Evolutionary conservation across 2,329 filamentous ascomycete species (phyloP).

Genomic region (Aspergillus sp.): DNA sequence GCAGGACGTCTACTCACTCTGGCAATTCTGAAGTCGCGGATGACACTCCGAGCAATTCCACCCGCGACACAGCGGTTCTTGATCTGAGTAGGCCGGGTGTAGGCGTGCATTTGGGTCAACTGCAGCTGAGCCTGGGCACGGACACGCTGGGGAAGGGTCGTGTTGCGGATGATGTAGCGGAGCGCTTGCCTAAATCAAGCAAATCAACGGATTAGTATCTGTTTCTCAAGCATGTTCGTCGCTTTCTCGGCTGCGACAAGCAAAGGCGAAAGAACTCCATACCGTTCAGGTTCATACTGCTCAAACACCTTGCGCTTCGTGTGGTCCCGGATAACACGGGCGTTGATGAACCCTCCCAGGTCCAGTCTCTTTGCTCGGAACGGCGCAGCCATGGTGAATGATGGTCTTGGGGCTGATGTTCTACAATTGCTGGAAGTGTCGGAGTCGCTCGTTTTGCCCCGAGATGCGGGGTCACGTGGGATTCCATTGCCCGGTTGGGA

Average conservation of each 20-base stretch:
- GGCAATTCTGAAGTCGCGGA: constrained; percentile 88
- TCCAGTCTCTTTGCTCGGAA: constrained; percentile 91
- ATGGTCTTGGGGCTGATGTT: constrained; percentile 4
- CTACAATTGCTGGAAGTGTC: background rate
- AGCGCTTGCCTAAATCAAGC: constrained; percentile 71
- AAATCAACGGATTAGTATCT: constrained; percentile 2
- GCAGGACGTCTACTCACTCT: constrained; percentile 62
- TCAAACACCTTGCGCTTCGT: constrained; percentile 94
- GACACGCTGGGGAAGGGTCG: constrained; percentile 73
- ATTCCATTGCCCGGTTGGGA: constrained; percentile 20
- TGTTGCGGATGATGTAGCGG: constrained; percentile 91
- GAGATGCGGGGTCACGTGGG: constrained; percentile 15
- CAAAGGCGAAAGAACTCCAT: constrained; percentile 18
- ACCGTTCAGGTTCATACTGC: constrained; percentile 86
- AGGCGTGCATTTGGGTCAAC: constrained; percentile 91
- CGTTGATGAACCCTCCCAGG: constrained; percentile 82
- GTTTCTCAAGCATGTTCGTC: background rate
- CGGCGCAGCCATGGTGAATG: constrained; percentile 65
- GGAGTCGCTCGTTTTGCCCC: background rate
- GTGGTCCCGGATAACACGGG: constrained; percentile 86
- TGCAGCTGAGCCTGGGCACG: constrained; percentile 92
- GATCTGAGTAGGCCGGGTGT: constrained; percentile 91
- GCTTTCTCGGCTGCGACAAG: background rate
- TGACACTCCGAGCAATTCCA: constrained; percentile 85
- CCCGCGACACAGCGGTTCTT: constrained; percentile 89